A percentile compares a stretch with the other conserved stretches of the same genome.
These are phyloP conservation scores for Tricholoma terreum DNA, from an alignment of 768 basidiomycete genomes.

Conservation along the genomic window DNA sequence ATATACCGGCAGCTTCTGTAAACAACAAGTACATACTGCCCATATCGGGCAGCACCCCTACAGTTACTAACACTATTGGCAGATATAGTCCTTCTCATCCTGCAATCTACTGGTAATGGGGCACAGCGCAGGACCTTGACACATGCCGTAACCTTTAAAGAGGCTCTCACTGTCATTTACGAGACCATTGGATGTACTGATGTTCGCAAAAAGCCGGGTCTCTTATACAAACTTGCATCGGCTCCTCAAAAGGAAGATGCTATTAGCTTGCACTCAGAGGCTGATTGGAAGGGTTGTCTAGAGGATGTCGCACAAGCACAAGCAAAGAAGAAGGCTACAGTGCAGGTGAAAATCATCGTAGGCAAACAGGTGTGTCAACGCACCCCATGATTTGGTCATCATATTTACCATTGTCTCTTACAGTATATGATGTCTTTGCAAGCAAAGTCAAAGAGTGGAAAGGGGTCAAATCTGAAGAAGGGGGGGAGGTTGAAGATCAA, in stretches of 20 bases:
- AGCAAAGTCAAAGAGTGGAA: neutral
- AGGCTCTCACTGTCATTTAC: neutral
- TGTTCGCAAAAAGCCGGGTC: neutral
- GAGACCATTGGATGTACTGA: neutral
- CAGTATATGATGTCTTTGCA: neutral
- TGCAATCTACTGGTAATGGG: neutral
- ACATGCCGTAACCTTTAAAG: neutral
- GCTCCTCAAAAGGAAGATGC: neutral
- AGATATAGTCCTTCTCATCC: neutral
- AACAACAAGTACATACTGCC: too few relatives aligned
- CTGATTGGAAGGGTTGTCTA: neutral
- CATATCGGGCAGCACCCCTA: too few relatives aligned
- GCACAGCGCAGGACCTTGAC: neutral
- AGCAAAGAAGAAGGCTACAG: neutral
- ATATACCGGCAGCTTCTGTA: too few relatives aligned
- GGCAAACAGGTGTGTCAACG: neutral
- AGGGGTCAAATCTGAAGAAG: neutral
- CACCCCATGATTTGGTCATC: too few relatives aligned
- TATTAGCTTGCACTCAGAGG: neutral
- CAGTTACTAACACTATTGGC: too few relatives aligned
- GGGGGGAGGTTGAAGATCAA: neutral
- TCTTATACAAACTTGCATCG: neutral
- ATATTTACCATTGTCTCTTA: too few relatives aligned
- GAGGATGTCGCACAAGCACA: neutral
- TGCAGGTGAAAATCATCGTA: neutral